A percentile compares a stretch with the other conserved stretches of the same genome.
phyloP scores from a whole-genome alignment of 2,329 filamentous ascomycete genomes.

The Leptographium procerum region DNA sequence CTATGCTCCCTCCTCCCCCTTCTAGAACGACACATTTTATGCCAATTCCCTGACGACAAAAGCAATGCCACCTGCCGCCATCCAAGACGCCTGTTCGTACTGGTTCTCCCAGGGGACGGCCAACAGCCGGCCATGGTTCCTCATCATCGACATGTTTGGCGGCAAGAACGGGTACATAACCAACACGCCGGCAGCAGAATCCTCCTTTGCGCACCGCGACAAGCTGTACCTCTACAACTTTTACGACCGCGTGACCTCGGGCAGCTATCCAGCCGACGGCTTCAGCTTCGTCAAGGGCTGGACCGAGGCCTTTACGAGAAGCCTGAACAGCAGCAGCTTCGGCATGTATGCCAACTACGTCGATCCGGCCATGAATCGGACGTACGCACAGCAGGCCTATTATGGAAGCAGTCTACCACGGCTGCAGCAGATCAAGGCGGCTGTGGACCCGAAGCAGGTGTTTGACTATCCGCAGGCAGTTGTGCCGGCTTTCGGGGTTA shows the following conservation, averaged over 20 bases:
- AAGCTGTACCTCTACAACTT: constrained; percentile 41
- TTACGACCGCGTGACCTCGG: constrained; percentile 24
- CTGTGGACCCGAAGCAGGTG: constrained; percentile 27
- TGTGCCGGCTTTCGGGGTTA: no score
- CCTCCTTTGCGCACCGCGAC: constrained; percentile 28
- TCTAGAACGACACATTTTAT: constrained; percentile 21
- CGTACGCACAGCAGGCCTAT: constrained; percentile 36
- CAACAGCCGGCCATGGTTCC: constrained; percentile 20
- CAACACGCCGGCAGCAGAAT: constrained; percentile 14
- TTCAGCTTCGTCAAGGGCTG: constrained; percentile 29
- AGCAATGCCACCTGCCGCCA: constrained; percentile 14
- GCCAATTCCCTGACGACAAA: constrained; percentile 18
- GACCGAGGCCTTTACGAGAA: constrained; percentile 21
- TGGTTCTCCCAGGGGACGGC: constrained; percentile 13
- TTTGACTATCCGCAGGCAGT: constrained; percentile 29
- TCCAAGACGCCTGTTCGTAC: constrained; percentile 17
- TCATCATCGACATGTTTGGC: constrained; percentile 24
- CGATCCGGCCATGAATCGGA: constrained; percentile 34
- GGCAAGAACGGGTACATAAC: constrained; percentile 26
- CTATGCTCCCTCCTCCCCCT: no score
- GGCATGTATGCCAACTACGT: constrained; percentile 44
- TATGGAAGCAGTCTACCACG: constrained; percentile 28
- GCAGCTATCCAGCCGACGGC: constrained; percentile 24
- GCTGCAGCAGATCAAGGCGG: constrained; percentile 26
- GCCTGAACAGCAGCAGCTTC: constrained; percentile 23